Conservation (phyloP, 2,329 filamentous ascomycete genomes). For the Neofusicoccum parvum region DNA sequence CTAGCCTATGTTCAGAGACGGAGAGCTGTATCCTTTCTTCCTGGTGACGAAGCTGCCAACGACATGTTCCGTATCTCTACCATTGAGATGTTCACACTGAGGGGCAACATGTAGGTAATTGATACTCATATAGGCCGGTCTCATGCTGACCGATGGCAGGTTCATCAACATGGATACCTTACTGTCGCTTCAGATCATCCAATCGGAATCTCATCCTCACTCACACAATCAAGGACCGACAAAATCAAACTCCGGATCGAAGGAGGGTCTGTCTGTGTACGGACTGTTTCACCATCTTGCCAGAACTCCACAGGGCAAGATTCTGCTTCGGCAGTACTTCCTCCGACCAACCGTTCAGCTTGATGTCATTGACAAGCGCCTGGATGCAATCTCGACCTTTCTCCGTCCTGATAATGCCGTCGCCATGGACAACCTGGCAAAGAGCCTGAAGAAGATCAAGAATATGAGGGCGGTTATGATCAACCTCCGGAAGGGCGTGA, state of each 20-base stretch:
- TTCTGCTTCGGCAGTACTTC: conserved; percentile 75
- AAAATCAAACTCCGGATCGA: conserved; percentile 63
- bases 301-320: conserved; percentile 76
- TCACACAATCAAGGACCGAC: conserved; percentile 73
- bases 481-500: conserved; percentile 78
- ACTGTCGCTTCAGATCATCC: conserved; percentile 79
- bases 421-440: conserved; percentile 57
- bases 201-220: conserved; percentile 80
- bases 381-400: conserved; percentile 69
- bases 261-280: conserved; percentile 82
- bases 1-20: conserved; percentile 76
- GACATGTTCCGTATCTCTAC: conserved; percentile 61
- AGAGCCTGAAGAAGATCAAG: conserved; percentile 69
- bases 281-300: conserved; percentile 77
- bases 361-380: conserved; percentile 68
- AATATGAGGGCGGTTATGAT: conserved; percentile 72
- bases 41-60: conserved; percentile 58
- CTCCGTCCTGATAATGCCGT: conserved; percentile 67
- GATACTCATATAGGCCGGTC: too few species aligned
- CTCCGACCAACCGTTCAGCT: conserved; percentile 74
- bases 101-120: conserved; percentile 57
- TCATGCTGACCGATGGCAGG: conserved; percentile 51
- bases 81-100: conserved; percentile 75
- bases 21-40: conserved; percentile 63
- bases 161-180: conserved; percentile 82